Conservation (phyloP, 352 stramenopile species). For the Pythium sp. region DNA sequence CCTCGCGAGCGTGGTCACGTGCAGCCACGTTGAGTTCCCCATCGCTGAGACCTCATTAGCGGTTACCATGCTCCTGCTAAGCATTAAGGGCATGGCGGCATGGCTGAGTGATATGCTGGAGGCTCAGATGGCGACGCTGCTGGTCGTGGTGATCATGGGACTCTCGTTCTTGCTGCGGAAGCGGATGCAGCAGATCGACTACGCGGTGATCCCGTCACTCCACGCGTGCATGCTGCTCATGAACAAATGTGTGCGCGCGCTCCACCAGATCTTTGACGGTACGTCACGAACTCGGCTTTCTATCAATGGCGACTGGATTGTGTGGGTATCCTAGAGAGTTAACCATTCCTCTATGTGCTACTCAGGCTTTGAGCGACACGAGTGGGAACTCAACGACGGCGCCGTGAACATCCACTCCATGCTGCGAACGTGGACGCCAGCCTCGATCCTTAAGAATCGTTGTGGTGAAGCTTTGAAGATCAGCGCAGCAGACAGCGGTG, state of each 20-base stretch:
- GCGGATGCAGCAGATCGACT: slow-evolving; percentile 46
- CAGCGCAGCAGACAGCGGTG: slow-evolving; percentile 19
- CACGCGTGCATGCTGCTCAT: slow-evolving; percentile 64
- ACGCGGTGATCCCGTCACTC: slow-evolving; percentile 60
- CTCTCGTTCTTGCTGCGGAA: slow-evolving; percentile 23
- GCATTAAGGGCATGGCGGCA: background rate
- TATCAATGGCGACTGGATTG: background rate
- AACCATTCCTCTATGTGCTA: background rate
- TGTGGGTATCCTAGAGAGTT: background rate
- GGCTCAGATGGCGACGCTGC: slow-evolving; percentile 22
- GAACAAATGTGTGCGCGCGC: slow-evolving; percentile 33
- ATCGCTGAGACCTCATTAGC: slow-evolving; percentile 25
- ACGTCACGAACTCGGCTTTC: background rate
- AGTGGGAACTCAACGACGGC: slow-evolving; percentile 76
- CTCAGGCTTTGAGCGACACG: slow-evolving; percentile 43
- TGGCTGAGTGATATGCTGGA: background rate
- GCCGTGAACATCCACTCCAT: slow-evolving; percentile 74
- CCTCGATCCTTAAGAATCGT: slow-evolving; percentile 37
- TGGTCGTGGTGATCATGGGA: background rate
- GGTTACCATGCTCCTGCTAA: background rate
- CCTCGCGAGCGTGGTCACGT: slow-evolving; percentile 69
- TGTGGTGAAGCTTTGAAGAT: slow-evolving; percentile 27
- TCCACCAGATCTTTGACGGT: slow-evolving; percentile 60
- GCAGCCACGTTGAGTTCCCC: slow-evolving; percentile 33
- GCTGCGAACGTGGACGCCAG: slow-evolving; percentile 41